A percentile compares a stretch with the other conserved stretches of the same genome.
These are phyloP conservation scores for Podila verticillata DNA, from an alignment of 192 early-diverging fungal species.

Conservation along the genomic window DNA sequence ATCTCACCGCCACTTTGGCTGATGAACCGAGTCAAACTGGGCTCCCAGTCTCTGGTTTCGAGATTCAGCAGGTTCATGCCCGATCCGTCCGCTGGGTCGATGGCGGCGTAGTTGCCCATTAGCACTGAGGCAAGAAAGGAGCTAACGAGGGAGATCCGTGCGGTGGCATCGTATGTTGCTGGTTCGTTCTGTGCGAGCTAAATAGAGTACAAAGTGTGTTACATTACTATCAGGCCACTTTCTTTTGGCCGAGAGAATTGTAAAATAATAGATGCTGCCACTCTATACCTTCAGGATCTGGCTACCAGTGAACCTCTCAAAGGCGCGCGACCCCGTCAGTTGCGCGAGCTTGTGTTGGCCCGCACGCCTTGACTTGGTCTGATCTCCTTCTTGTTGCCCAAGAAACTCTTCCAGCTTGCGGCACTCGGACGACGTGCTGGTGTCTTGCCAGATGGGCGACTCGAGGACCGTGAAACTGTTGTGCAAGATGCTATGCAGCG, in stretches of 20 bases:
- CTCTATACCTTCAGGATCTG: constrained; percentile 74
- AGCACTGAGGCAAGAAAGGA: constrained; percentile 78
- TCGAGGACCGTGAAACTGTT: constrained; percentile 62
- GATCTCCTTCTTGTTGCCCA: constrained; percentile 27
- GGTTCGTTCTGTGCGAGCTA: constrained; percentile 55
- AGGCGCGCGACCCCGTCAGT: constrained; percentile 78
- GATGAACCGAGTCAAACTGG: constrained; percentile 51
- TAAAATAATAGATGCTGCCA: background rate
- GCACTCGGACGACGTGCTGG: constrained; percentile 75
- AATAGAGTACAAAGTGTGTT: constrained; percentile 1
- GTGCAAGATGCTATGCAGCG: background rate
- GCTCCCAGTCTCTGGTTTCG: constrained; percentile 62
- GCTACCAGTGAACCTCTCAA: constrained; percentile 84
- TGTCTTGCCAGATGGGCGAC: constrained; percentile 89
- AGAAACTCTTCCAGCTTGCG: constrained; percentile 65
- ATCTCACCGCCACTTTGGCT: constrained; percentile 32
- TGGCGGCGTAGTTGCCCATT: constrained; percentile 60
- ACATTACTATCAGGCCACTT: background rate
- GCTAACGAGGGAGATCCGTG: constrained; percentile 76
- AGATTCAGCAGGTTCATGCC: constrained; percentile 88
- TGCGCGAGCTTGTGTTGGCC: constrained; percentile 68
- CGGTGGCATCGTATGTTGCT: constrained; percentile 54
- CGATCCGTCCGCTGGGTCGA: constrained; percentile 79
- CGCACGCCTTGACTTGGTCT: background rate
- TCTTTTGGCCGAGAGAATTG: background rate